A percentile compares a stretch with the other conserved stretches of the same genome.
These are phyloP conservation scores for Pseudoperonospora humuli DNA, from an alignment of 352 stramenopile species.

Conservation along the genomic window DNA sequence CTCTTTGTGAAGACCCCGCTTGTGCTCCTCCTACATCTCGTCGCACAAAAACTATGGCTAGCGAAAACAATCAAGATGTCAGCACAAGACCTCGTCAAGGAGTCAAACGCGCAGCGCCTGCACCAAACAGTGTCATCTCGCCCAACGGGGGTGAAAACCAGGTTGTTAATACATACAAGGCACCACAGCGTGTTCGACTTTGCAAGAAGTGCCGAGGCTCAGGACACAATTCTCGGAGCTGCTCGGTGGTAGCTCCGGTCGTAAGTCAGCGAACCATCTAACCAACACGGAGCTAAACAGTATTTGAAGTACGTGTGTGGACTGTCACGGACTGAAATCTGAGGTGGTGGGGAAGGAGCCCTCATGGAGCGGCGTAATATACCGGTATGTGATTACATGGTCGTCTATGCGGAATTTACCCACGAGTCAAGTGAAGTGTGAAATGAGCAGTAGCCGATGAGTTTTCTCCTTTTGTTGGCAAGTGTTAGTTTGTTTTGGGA, in stretches of 20 bases:
- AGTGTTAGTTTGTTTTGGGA: too few relatives aligned
- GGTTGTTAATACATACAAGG: slow-evolving; percentile 4
- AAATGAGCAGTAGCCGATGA: too few relatives aligned
- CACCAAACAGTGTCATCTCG: not conserved
- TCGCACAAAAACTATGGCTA: not conserved
- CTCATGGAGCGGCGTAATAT: too few relatives aligned
- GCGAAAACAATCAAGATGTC: not conserved
- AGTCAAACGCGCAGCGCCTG: slow-evolving; percentile 11
- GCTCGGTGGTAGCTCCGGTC: slow-evolving; percentile 14
- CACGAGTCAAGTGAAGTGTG: too few relatives aligned
- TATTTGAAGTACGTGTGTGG: not conserved
- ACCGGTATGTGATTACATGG: too few relatives aligned
- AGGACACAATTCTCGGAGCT: slow-evolving; percentile 51
- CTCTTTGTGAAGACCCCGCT: slow-evolving; percentile 12
- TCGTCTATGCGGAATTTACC: too few relatives aligned
- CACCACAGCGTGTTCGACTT: slow-evolving; percentile 20
- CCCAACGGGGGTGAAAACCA: not conserved
- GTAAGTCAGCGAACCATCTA: slow-evolving; percentile 10
- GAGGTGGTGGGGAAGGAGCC: too few relatives aligned
- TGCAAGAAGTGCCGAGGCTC: slow-evolving; percentile 39
- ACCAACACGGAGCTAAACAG: not conserved
- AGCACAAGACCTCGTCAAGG: not conserved
- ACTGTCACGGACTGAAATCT: too few relatives aligned
- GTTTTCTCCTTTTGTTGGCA: too few relatives aligned
- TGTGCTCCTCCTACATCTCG: slow-evolving; percentile 11